Base-by-base conservation (phyloP, 2,329 filamentous ascomycete genomes). In the Xylaria hypoxylon region DNA sequence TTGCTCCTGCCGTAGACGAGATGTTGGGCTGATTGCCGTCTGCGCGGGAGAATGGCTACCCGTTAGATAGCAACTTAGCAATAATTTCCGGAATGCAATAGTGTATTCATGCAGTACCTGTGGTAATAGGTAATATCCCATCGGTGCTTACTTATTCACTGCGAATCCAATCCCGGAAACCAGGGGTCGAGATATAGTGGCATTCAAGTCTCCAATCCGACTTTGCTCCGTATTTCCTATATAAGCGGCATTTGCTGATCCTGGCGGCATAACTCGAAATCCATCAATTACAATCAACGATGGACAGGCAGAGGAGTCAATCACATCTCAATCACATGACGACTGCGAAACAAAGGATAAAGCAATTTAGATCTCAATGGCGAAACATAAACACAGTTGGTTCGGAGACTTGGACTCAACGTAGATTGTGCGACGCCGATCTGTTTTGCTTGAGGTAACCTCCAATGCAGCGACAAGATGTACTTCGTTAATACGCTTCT, bases 231-330 rank as follows among this genome's bases (percentile, higher is more conserved):
- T 35, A 33, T 55, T 63, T 55, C 55, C 53, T 59, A 59, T 51
- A 48, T 38, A 33, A 50, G 59, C 35, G 24, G 31, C 19, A 24
- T 24, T 59, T 22, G 53, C 26, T 13, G 51, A 66, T 63, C 59
- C 59, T 22, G 4, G 33, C 65, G 57, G 62, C 65, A 11, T 51
- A 62, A 62, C 48, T 68, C 24, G 42, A 59, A 68, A 63, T 63
- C 66, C 66, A 60, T 68, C 66, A 66, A 66, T 68, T 22, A 65
- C 19, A 62, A 44, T 31, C 26, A n/a, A 17, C 22, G 45, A 38
- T n/a, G 13, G 3, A 19, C 19, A 31, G 13, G 4, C 38, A 35
- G 56, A 17, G n/a, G 2, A 17, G 5, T 38, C 10, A 17, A 2
- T 38, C 10, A 31, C 51, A 26, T 26, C 4, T n/a, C 1, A 44